Conservation (phyloP, 2,329 filamentous ascomycete species). For the Trichoderma polysporum region DNA sequence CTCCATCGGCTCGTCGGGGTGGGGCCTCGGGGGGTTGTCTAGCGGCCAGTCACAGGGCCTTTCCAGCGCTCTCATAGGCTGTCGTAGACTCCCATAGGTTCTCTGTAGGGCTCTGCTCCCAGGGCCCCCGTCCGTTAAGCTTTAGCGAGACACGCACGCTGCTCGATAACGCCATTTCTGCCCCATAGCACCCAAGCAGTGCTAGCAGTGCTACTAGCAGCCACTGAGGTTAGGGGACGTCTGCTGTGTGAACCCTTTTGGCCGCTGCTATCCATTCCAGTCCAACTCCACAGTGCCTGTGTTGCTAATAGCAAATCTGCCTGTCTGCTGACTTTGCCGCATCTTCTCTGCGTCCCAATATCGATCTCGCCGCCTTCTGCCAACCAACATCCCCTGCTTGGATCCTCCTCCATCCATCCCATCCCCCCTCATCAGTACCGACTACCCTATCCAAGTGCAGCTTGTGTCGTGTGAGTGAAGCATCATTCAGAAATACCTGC, state of each 20-base stretch:
- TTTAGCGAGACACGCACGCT: constrained; percentile 19
- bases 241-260: not conserved
- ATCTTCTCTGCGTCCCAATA: not conserved
- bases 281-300: no score
- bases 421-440: not conserved
- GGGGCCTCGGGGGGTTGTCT: not conserved
- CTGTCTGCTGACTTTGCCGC: not conserved
- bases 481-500: not conserved
- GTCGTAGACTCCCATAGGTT: not conserved
- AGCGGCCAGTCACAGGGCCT: not conserved
- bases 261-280: not conserved
- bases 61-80: not conserved
- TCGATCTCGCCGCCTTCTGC: constrained; percentile 4
- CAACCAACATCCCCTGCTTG: constrained; percentile 5
- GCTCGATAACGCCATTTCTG: constrained; percentile 41
- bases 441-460: not conserved
- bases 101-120: not conserved
- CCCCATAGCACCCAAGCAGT: constrained; percentile 36
- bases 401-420: constrained; percentile 6
- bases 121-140: constrained; percentile 14
- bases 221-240: not conserved
- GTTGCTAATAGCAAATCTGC: no score
- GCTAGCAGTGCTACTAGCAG: no score
- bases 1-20: constrained; percentile 21
- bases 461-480: constrained; percentile 11